Base-by-base conservation (phyloP, 208 protist genomes). In the Leishmania arabica region DNA sequence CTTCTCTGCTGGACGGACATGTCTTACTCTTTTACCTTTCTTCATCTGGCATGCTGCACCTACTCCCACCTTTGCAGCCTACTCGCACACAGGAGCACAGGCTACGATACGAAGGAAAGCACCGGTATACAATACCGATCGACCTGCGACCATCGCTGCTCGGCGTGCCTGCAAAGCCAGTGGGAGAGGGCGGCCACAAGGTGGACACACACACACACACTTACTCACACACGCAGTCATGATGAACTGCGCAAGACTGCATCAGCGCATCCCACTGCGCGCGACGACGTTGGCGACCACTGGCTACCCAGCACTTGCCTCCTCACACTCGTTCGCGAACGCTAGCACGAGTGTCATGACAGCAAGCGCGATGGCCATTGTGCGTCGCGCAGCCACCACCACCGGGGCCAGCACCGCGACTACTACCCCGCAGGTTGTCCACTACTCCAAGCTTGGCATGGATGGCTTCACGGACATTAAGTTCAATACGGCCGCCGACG, bases 381-480 rank as follows among this genome's bases (percentile, higher is more conserved):
- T 21, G 73, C 53, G 56, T 34, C 73, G 56, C 40, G 37, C 73
- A 65, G 73, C 37, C 37, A 53, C 75, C 40, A 53, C 45, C 9
- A 49, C 83, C 34, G 62, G 47, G 17, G 24, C 60, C 53, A 56
- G 19, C 40, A 54, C 7, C 77, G 65, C 54, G 31, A 42, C 64
- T 2, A 40, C 66, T 9, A 66, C 31, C 5, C 56, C 66, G 74
- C 84, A 84, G 3, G 54, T 80, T 9, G 77, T 80, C 51, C 84
- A 84, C 79, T 90, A 91, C 84, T 93, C 91, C 8, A 88, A 88
- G 66, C 77, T 90, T 3, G 94, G 94, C 58, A 97, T 97, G 94
- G 91, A 95, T 65, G 94, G 94, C 60, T 97, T 96, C 83, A 95
- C 90, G 1, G 90, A 97, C 78, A 78, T 91, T 21, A 84, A 79